Evolutionary conservation across 2,329 filamentous ascomycete species (phyloP), one percentile per base, ranked within the genome.

Genomic region (Cladophialophora exuberans): DNA sequence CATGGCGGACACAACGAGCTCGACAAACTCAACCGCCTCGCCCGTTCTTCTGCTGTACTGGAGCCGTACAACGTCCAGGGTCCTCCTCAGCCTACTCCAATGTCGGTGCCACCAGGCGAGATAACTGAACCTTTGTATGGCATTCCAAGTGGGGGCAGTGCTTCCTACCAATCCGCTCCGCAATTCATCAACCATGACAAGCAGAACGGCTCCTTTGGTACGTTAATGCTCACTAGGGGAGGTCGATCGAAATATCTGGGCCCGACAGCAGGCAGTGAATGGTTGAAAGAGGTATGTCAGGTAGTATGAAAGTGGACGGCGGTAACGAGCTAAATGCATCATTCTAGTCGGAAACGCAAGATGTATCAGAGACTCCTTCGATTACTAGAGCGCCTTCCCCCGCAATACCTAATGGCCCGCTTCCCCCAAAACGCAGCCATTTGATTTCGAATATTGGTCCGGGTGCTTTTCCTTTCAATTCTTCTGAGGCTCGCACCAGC

Each of bases 191-290:
- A 48, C 22, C 23, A 49, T 15, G 44, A 23, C 33, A 44, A 49
- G 9, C 43, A 10, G 22, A 49, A 11, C 22, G 51, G 38, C 11
- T 38, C 51, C 17, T 31, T 49, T 30, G 51, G 51, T 7, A 54
- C 51, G 17, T 23, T 54, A 28, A 54, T 54, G 44, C 17, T 54
- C 4, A 33, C 17, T 33, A 23, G 35, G 30, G 51, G 31, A 3
- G 51, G 51, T 54, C 18, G 51, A 39, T 49, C 44, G 5, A 54
- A 54, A 31, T 54, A 54, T 18, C 30, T 54, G 22, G 51, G 51
- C 10, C 51, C 51, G 7, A 54, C 51, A 6, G 51, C 51, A 15
- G 51, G 51, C 4, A 54, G 51, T 26, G 51, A 54, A 49, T 54
- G 51, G 51, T 20, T 54, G 20, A 54, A 54, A 49, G 51, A 54